Evolutionary conservation across 768 basidiomycete genomes (phyloP).

Genomic region (Auricularia sp.): DNA sequence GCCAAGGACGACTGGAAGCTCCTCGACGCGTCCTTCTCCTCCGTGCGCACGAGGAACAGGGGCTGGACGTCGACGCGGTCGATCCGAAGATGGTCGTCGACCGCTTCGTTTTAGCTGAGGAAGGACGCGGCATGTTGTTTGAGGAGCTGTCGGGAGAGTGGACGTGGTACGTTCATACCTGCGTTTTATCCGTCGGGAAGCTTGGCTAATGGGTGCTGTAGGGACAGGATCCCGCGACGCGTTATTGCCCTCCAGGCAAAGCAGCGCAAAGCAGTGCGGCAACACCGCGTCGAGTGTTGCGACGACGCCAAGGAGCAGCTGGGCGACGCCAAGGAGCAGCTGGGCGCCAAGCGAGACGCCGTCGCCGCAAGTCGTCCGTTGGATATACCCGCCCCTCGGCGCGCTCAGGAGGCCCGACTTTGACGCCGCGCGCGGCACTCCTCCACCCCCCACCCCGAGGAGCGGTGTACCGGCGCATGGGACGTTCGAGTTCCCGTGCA

Average conservation of each 20-base stretch:
- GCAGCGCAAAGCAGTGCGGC: constrained; percentile 53
- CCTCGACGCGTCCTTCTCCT: constrained; percentile 69
- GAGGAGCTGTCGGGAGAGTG: constrained; percentile 39
- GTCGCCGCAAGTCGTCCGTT: constrained; percentile 26
- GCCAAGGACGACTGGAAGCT: constrained; percentile 69
- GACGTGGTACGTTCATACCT: constrained; percentile 54
- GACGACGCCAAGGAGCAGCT: no score
- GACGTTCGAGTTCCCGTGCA: not conserved
- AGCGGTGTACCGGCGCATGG: constrained; percentile 2
- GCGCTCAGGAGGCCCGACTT: constrained; percentile 17
- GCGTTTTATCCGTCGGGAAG: no score
- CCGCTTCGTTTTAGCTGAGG: constrained; percentile 37
- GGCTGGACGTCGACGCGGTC: constrained; percentile 46
- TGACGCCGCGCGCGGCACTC: constrained; percentile 1
- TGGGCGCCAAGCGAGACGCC: constrained; percentile 10
- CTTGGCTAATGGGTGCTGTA: no score
- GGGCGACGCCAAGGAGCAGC: constrained; percentile 10
- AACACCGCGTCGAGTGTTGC: constrained; percentile 38
- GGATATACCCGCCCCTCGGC: constrained; percentile 6
- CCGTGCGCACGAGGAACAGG: constrained; percentile 40
- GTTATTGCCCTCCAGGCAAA: constrained; percentile 45
- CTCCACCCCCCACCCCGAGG: no score
- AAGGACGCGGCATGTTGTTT: constrained; percentile 36
- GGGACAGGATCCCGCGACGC: constrained; percentile 42
- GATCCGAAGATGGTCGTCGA: constrained; percentile 46